Conservation (phyloP, 352 stramenopile species). For the Phytophthora hibernalis region DNA sequence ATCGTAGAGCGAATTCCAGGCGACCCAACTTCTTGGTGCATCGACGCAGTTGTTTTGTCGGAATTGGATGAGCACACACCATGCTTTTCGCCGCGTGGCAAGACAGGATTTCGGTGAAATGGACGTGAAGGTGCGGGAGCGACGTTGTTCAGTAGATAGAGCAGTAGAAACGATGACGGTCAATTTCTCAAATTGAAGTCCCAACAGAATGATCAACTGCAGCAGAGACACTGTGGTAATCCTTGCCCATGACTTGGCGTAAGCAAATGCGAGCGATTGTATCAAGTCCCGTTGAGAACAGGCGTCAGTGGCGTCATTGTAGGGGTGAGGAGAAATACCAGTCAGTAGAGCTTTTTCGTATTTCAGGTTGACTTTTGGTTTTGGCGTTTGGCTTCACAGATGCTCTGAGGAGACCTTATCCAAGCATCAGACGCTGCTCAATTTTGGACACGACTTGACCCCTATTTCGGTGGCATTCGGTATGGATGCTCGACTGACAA, state of each 20-base stretch:
- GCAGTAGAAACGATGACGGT: background rate
- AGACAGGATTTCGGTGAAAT: background rate
- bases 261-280: too few relatives aligned
- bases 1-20: too few relatives aligned
- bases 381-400: slow-evolving; percentile 13
- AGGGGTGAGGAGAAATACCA: too few relatives aligned
- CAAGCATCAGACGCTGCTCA: slow-evolving; percentile 7
- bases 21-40: too few relatives aligned
- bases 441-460: slow-evolving; percentile 11
- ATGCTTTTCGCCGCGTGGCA: background rate
- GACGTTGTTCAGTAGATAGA: background rate
- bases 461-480: background rate
- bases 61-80: too few relatives aligned
- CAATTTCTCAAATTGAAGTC: background rate
- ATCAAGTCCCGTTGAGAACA: too few relatives aligned
- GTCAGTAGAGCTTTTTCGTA: background rate
- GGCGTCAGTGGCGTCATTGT: too few relatives aligned
- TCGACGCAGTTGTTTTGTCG: too few relatives aligned
- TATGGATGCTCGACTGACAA: background rate
- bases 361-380: too few relatives aligned
- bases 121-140: background rate
- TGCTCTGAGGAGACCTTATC: slow-evolving; percentile 18
- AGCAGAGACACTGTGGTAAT: background rate
- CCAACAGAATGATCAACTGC: too few relatives aligned
- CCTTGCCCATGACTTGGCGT: too few relatives aligned